A percentile compares a stretch with the other conserved stretches of the same genome.
Conservation (phyloP, 192 early-diverging fungal species). For the Dimargaris cristalligena region DNA sequence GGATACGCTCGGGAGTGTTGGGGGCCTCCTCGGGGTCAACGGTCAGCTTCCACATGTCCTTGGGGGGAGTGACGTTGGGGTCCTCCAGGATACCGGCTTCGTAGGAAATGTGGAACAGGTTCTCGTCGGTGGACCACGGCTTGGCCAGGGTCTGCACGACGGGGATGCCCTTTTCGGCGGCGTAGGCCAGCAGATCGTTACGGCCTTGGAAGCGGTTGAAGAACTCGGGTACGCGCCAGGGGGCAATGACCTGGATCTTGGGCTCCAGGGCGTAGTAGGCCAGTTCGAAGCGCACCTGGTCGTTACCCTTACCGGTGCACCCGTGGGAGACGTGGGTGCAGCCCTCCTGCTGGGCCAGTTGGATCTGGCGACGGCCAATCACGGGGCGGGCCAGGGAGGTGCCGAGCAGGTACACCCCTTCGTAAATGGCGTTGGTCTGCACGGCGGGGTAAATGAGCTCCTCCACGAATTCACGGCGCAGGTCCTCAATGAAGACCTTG, state of each 20-base stretch:
- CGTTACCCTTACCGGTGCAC: slow-evolving; percentile 99
- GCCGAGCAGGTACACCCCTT: slow-evolving; percentile 89
- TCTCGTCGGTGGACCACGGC: slow-evolving; percentile 99
- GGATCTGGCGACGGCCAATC: slow-evolving; percentile 79
- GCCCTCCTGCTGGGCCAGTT: slow-evolving; percentile 80
- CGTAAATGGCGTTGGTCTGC: slow-evolving; percentile 90
- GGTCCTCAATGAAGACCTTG: slow-evolving; percentile 93
- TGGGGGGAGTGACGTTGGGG: slow-evolving; percentile 86
- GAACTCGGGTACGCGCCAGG: slow-evolving; percentile 93
- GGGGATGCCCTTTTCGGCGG: slow-evolving; percentile 75
- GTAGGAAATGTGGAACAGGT: slow-evolving; percentile 97
- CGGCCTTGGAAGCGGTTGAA: slow-evolving; percentile 90
- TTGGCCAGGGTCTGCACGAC: slow-evolving; percentile 90
- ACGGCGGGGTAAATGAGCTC: slow-evolving; percentile 84
- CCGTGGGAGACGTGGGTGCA: slow-evolving; percentile 97
- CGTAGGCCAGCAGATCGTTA: slow-evolving; percentile 79
- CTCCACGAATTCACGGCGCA: slow-evolving; percentile 85
- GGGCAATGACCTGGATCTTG: slow-evolving; percentile 88
- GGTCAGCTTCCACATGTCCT: slow-evolving; percentile 98
- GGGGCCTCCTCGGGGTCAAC: slow-evolving; percentile 94
- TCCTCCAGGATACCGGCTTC: slow-evolving; percentile 98
- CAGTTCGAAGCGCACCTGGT: slow-evolving; percentile 98
- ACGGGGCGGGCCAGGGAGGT: slow-evolving; percentile 94
- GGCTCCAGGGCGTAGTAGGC: slow-evolving; percentile 94
- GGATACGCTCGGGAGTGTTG: slow-evolving; percentile 86